These are phyloP conservation scores for Bipolaris sorokiniana DNA, from an alignment of 2,329 filamentous ascomycete species.

Conservation along the genomic window DNA sequence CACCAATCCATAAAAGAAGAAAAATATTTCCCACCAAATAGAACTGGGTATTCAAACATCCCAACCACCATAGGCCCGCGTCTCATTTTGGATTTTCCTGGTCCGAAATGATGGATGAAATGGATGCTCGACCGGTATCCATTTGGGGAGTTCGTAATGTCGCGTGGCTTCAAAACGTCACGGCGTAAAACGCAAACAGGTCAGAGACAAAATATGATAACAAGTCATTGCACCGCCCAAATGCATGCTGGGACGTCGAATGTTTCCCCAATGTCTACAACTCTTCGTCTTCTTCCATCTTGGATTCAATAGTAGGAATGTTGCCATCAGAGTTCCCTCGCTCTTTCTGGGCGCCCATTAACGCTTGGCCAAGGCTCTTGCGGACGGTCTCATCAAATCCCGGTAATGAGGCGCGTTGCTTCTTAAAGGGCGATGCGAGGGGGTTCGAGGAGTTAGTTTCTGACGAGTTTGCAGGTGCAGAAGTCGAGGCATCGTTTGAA, in stretches of 20 bases:
- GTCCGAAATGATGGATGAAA: slow-evolving; percentile 12
- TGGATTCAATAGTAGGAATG: slow-evolving; percentile 37
- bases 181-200: slow-evolving; percentile 1
- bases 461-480: slow-evolving; percentile 40
- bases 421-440: slow-evolving; percentile 76
- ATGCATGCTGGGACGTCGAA: slow-evolving; percentile 30
- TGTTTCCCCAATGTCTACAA: slow-evolving; percentile 47
- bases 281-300: slow-evolving; percentile 54
- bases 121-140: slow-evolving; percentile 19
- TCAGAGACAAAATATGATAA: slow-evolving; percentile 8
- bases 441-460: slow-evolving; percentile 57
- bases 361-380: slow-evolving; percentile 45
- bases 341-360: slow-evolving; percentile 42
- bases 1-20: slow-evolving; percentile 3
- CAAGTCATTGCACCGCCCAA: slow-evolving; percentile 21
- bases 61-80: background rate
- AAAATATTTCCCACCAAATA: background rate
- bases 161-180: slow-evolving; percentile 1
- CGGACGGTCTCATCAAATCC: slow-evolving; percentile 54
- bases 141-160: slow-evolving; percentile 3
- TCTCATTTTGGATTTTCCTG: background rate
- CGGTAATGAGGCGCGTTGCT: slow-evolving; percentile 69
- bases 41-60: slow-evolving; percentile 2
- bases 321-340: slow-evolving; percentile 42
- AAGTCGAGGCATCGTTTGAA: slow-evolving; percentile 31